Evolutionary conservation across 495 filamentous ascomycete genomes (phyloP).

Genomic region (Aspergillus sclerotiicarbonarius): DNA sequence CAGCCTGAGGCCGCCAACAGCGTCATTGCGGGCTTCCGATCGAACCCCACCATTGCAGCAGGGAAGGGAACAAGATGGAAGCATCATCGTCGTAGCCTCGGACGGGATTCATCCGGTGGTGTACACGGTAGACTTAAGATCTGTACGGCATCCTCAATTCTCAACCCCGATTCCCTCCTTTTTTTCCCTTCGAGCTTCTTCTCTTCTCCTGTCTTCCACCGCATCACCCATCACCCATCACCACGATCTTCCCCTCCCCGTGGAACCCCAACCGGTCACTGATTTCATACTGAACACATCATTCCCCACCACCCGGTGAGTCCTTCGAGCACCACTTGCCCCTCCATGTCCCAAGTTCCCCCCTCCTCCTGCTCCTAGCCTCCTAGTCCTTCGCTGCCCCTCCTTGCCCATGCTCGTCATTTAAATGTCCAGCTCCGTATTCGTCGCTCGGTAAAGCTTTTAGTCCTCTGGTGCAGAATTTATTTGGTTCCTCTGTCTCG

Average conservation of each 20-base stretch:
- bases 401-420: slow-evolving; percentile 18
- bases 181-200: slow-evolving; percentile 11
- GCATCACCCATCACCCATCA: slow-evolving; percentile 1
- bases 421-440: slow-evolving; percentile 22
- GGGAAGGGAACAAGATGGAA: neutral
- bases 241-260: neutral
- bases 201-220: slow-evolving; percentile 6
- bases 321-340: slow-evolving; percentile 17
- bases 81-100: slow-evolving; percentile 19
- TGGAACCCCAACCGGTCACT: slow-evolving; percentile 13
- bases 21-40: slow-evolving; percentile 17
- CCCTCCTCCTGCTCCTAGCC: neutral
- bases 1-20: slow-evolving; percentile 18
- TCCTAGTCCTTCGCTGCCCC: slow-evolving; percentile 20
- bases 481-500: slow-evolving; percentile 15
- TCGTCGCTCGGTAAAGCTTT: slow-evolving; percentile 29
- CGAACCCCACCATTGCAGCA: slow-evolving; percentile 14
- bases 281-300: slow-evolving; percentile 32
- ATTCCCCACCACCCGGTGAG: slow-evolving; percentile 35
- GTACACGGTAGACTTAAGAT: slow-evolving; percentile 5
- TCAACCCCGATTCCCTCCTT: too few species aligned
- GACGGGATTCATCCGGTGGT: slow-evolving; percentile 9
- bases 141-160: slow-evolving; percentile 12
- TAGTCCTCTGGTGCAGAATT: slow-evolving; percentile 14
- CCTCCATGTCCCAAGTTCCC: slow-evolving; percentile 5